phyloP scores from a whole-genome alignment of 108 stramenopile genomes.

The Fragilaria radians region DNA sequence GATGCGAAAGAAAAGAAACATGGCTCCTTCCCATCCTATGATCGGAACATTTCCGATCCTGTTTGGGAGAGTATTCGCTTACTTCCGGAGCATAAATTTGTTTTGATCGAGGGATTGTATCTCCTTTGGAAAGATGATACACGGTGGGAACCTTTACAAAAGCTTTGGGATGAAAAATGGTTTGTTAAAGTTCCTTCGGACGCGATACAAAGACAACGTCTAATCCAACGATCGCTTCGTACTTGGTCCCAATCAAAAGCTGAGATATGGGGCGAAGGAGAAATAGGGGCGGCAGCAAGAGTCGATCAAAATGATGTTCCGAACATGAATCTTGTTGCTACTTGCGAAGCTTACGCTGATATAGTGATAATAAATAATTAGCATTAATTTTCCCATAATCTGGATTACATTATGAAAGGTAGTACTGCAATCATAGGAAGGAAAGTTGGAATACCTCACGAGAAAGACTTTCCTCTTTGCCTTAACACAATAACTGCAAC shows the following conservation, averaged over 20 bases:
- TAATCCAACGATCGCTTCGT: constrained; percentile 43
- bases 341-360: constrained; percentile 15
- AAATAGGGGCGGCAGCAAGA: constrained; percentile 31
- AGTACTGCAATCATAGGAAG: too few species aligned
- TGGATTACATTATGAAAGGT: too few species aligned
- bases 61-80: constrained; percentile 33
- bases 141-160: constrained; percentile 38
- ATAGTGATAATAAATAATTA: constrained; percentile 11
- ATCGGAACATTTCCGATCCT: constrained; percentile 53
- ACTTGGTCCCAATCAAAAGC: constrained; percentile 55
- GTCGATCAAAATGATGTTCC: constrained; percentile 46
- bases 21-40: constrained; percentile 45
- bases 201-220: constrained; percentile 29
- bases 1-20: constrained; percentile 23
- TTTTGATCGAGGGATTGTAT: constrained; percentile 69
- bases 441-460: neutral
- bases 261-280: constrained; percentile 43
- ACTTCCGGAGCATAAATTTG: constrained; percentile 32
- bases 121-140: constrained; percentile 34
- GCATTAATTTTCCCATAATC: too few species aligned
- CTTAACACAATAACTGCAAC: neutral
- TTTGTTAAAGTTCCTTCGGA: constrained; percentile 28
- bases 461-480: neutral
- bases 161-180: constrained; percentile 70
- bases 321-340: constrained; percentile 8